Percentiles rank a stretch among this genome's conserved stretches.
These are phyloP conservation scores for Flagelloscypha sp. DNA, from an alignment of 768 basidiomycete genomes.

Conservation along the genomic window DNA sequence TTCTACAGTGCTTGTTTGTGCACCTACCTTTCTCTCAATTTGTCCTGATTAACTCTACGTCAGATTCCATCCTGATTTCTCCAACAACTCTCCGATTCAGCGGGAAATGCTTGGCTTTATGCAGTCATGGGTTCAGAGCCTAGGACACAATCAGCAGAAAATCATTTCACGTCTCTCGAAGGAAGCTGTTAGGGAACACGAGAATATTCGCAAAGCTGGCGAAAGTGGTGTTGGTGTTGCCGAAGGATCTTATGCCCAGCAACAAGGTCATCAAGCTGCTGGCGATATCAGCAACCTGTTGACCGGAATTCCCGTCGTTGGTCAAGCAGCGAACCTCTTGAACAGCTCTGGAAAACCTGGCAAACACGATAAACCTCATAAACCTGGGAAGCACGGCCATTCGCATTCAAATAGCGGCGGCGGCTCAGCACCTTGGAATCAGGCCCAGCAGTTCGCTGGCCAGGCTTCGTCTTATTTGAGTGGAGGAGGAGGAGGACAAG, in stretches of 20 bases:
- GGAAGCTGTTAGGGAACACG: constrained; percentile 59
- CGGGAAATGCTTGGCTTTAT: constrained; percentile 69
- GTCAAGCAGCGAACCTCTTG: too few species aligned
- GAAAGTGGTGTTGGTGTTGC: constrained; percentile 40
- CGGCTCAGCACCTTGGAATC: neutral
- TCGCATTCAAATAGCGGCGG: too few species aligned
- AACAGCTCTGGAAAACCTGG: too few species aligned
- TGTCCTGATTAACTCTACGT: neutral
- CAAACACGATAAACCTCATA: too few species aligned
- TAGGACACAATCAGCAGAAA: constrained; percentile 38
- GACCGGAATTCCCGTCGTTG: constrained; percentile 37
- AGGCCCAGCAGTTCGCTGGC: neutral
- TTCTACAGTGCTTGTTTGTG: constrained; percentile 58
- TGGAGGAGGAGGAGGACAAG: too few species aligned
- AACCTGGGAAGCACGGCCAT: constrained; percentile 10
- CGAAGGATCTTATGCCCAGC: constrained; percentile 40
- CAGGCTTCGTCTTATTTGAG: constrained; percentile 1
- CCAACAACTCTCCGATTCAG: constrained; percentile 60
- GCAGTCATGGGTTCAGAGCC: constrained; percentile 48
- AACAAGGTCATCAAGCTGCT: constrained; percentile 42
- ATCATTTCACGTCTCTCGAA: constrained; percentile 53
- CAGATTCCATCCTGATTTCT: constrained; percentile 84
- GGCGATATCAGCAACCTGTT: constrained; percentile 38
- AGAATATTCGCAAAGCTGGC: constrained; percentile 55
- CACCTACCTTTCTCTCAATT: neutral